Percentiles rank a stretch among this genome's conserved stretches.
phyloP scores from a whole-genome alignment of 495 filamentous ascomycete genomes.

The Tuber borchii region DNA sequence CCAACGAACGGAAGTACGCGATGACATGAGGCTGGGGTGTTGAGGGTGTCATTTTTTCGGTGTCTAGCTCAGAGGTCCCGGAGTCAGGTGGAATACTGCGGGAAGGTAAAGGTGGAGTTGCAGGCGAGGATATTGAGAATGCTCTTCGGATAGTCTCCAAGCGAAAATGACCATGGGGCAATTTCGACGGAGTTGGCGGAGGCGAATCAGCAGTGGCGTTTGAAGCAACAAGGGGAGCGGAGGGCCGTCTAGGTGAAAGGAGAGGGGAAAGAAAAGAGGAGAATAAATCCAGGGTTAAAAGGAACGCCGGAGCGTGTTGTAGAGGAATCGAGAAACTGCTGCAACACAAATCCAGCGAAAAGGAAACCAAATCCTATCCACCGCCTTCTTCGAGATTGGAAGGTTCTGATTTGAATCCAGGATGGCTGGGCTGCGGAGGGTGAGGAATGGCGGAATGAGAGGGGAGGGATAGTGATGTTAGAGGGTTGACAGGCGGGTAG shows the following conservation, averaged over 20 bases:
- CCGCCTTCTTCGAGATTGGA: slow-evolving; percentile 5
- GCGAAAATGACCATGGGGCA: slow-evolving; percentile 38
- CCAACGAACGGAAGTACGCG: slow-evolving; percentile 70
- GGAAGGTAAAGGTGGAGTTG: slow-evolving; percentile 22
- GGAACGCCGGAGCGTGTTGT: slow-evolving; percentile 17
- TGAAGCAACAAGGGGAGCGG: slow-evolving; percentile 6
- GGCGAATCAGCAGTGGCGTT: slow-evolving; percentile 7
- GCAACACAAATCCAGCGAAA: slow-evolving; percentile 20
- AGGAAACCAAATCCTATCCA: slow-evolving; percentile 19
- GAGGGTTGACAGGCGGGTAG: slow-evolving; percentile 20
- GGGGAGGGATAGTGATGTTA: slow-evolving; percentile 10
- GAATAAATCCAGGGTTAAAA: slow-evolving; percentile 39
- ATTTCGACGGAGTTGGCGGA: slow-evolving; percentile 28
- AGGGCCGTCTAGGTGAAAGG: slow-evolving; percentile 29
- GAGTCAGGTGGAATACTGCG: slow-evolving; percentile 9
- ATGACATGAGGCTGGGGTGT: slow-evolving; percentile 55
- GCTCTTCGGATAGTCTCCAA: slow-evolving; percentile 39
- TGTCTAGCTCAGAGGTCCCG: slow-evolving; percentile 24
- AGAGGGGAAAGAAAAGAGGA: slow-evolving; percentile 39
- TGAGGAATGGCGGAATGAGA: slow-evolving; percentile 2
- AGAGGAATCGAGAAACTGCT: slow-evolving; percentile 11
- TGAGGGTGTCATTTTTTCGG: slow-evolving; percentile 38
- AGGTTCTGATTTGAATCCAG: slow-evolving; percentile 1
- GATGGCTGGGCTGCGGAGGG: slow-evolving; percentile 8
- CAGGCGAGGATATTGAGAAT: slow-evolving; percentile 32